Base-by-base conservation (phyloP, 2,329 filamentous ascomycete genomes). In the Colletotrichum eleusines region DNA sequence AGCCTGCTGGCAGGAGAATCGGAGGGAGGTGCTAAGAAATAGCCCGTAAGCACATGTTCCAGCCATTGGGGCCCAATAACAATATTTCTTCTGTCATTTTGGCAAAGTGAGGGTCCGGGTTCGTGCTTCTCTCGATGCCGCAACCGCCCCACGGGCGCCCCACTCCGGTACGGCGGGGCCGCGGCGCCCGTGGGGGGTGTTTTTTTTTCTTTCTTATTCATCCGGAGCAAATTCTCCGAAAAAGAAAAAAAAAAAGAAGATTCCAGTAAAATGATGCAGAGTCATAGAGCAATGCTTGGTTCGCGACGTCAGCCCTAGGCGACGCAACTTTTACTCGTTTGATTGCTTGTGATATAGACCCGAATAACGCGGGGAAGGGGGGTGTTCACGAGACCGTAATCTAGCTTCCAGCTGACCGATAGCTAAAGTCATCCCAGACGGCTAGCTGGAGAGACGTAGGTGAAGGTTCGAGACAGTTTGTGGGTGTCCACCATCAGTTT, bases 91-190 rank as follows among this genome's bases (percentile, higher is more conserved):
- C 20, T 57, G 38, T 12, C 40, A 28, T 35, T 48, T 28, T 26
- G 26, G 11, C 16, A 50, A 35, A 12, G 51, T 58, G 63, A 70
- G 57, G 63, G 63, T 44, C 63, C 67, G 63, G 46, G 26, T 12
- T 40, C 4, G 48, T 46, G 26, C 40, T 28, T 20, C 55, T 61
- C 63, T 50, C 35, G 67, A 70, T 70, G 67, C 67, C 67, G 67
- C 18, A 42, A 3, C 40, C 38, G 40, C 38, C 26, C 38, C 26
- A 40, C 18, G 11, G n/a, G 20, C 2, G 48, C 55, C 42, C 63
- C 63, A 26, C 67, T 23, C 67, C 67, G 67, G 23, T 3, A 0
- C 12, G 28, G 57, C 57, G 67, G 63, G 50, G 63, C 50, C 50
- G 57, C 50, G 50, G 38, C 44, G 40, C 18, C 16, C n/a, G 28